Percentiles rank a stretch among this genome's conserved stretches.
These are phyloP conservation scores for Eudorina sp. DNA, from an alignment of 139 green algal species.

Conservation along the genomic window DNA sequence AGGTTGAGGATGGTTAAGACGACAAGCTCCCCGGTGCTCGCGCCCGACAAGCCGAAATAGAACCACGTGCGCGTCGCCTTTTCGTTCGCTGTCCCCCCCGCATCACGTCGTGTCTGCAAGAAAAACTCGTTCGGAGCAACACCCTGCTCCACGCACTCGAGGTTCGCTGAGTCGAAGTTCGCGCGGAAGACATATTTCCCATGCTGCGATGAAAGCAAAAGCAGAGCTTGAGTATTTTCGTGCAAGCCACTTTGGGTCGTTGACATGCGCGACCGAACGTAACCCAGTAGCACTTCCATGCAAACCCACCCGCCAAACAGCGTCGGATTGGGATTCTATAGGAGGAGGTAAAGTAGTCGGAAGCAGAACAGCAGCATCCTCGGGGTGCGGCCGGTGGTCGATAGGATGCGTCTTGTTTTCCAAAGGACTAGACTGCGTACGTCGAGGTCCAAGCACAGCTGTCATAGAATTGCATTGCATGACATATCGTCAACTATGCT, in stretches of 20 bases:
- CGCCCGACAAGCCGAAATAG: constrained; percentile 64
- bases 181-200: constrained; percentile 60
- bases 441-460: not conserved
- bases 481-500: not conserved
- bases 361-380: constrained; percentile 20
- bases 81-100: constrained; percentile 55
- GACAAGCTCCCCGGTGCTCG: not conserved
- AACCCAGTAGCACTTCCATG: not conserved
- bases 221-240: not conserved
- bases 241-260: not conserved
- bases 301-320: constrained; percentile 9
- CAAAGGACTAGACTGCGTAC: not conserved
- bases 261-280: not conserved
- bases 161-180: constrained; percentile 65
- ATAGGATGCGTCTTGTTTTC: constrained; percentile 5
- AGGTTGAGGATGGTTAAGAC: constrained; percentile 64
- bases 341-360: not conserved
- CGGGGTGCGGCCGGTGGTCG: constrained; percentile 18
- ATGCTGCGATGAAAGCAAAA: constrained; percentile 28
- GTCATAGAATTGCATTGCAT: not conserved
- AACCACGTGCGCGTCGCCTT: constrained; percentile 66
- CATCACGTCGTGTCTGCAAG: constrained; percentile 60
- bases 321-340: not conserved
- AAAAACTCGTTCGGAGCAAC: constrained; percentile 56
- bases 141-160: constrained; percentile 50